These are phyloP conservation scores for Volvariella volvacea DNA, from an alignment of 1,284 basidiomycete genomes.

Conservation along the genomic window DNA sequence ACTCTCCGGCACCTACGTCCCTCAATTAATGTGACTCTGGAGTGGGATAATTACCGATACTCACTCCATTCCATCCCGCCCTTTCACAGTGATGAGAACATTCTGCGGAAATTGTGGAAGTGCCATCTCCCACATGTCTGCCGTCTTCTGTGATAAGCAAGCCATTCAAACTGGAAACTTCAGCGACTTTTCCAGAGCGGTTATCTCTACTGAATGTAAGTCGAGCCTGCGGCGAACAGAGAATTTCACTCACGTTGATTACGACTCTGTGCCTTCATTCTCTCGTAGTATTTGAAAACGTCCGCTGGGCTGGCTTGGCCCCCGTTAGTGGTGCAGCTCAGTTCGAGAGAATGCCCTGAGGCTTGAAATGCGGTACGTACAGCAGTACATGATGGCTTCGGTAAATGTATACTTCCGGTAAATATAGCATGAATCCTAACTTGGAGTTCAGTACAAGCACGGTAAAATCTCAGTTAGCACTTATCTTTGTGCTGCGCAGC, in stretches of 20 bases:
- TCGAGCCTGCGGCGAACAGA: not conserved
- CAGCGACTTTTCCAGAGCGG: constrained; percentile 9
- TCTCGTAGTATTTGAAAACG: constrained; percentile 6
- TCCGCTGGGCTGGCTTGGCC: constrained; percentile 3
- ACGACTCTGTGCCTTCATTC: too few species aligned
- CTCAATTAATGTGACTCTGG: not conserved
- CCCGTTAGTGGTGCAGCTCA: constrained; percentile 2
- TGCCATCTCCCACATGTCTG: constrained; percentile 10
- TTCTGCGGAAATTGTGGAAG: constrained; percentile 13
- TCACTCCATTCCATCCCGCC: not conserved
- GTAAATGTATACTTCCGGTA: too few species aligned
- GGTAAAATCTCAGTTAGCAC: too few species aligned
- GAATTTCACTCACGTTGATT: not conserved
- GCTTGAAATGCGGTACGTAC: too few species aligned
- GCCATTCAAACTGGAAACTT: constrained; percentile 14
- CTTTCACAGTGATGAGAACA: constrained; percentile 5
- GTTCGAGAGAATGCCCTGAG: constrained; percentile 3
- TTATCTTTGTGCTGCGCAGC: too few species aligned
- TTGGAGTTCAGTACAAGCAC: too few species aligned
- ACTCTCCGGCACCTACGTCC: too few species aligned
- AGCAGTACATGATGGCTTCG: too few species aligned
- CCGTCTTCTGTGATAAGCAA: constrained; percentile 6
- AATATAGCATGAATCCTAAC: too few species aligned
- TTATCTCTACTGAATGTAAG: constrained; percentile 11
- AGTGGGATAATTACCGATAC: too few species aligned